Evolutionary conservation across 371 early-diverging fungal genomes (phyloP).

Genomic region (Mycotypha africana): DNA sequence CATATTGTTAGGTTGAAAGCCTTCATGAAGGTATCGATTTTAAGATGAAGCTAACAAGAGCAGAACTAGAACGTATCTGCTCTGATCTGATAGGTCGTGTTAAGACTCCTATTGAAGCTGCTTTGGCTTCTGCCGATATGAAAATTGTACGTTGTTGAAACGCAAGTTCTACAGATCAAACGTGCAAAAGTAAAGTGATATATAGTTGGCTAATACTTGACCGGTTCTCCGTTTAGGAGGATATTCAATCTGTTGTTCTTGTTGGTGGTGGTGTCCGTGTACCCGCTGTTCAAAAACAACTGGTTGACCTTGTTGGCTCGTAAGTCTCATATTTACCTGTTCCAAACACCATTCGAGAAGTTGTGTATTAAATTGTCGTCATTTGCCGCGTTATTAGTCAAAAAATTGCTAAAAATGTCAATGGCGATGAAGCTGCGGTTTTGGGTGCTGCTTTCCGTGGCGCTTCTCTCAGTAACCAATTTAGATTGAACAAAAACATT

Average conservation of each 20-base stretch:
- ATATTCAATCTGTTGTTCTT: conserved; percentile 84
- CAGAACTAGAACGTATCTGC: conserved; percentile 65
- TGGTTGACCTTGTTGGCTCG: conserved; percentile 73
- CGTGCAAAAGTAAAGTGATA: neutral
- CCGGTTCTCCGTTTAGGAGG: no score
- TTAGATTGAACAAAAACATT: conserved; percentile 79
- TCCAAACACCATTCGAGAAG: no score
- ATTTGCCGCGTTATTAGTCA: conserved; percentile 31
- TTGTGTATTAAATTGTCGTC: neutral
- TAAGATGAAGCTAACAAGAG: conserved; percentile 68
- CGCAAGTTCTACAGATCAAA: neutral
- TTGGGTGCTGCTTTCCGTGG: conserved; percentile 89
- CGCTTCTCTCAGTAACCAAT: conserved; percentile 82
- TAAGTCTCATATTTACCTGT: no score
- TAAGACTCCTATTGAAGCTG: conserved; percentile 64
- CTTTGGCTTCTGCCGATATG: conserved; percentile 62
- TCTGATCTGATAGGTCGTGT: conserved; percentile 71
- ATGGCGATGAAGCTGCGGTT: conserved; percentile 96
- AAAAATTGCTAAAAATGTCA: conserved; percentile 89
- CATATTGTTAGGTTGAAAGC: conserved; percentile 64
- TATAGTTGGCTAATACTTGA: neutral
- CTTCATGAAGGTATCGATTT: conserved; percentile 87
- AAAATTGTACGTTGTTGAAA: conserved; percentile 47
- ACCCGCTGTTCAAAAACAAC: conserved; percentile 72
- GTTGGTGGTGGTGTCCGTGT: conserved; percentile 93